Base-by-base conservation (phyloP, 2,329 filamentous ascomycete genomes). In the Penicillium sp. region DNA sequence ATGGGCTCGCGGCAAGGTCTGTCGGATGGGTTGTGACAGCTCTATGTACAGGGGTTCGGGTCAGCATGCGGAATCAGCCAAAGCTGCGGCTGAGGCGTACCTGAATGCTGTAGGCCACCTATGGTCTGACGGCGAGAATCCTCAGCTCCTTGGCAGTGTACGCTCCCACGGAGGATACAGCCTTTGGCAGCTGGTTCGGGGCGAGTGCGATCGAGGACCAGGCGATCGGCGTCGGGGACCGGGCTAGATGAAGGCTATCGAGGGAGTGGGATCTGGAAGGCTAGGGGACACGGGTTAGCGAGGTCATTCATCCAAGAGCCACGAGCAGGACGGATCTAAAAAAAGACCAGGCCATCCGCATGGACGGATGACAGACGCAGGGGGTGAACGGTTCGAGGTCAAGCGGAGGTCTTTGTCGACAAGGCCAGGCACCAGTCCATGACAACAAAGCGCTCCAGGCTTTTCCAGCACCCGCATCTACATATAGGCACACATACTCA, bases 321-420 rank as follows among this genome's bases (percentile, higher is more conserved):
- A 33, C 16, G 19, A 30, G 25, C 16, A 28, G 21, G 21, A 7
- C 13, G 33, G n/a, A n/a, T 39, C 43, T 30, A 43, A 49, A 52
- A 51, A 51, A 53, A 50, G 41, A 46, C 39, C 33, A 42, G 48
- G 47, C 41, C 49, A 47, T 46, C 50, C 46, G 35, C 41, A 45
- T n/a, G 35, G 27, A 32, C 31, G 32, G 36, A 40, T 48, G 45
- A 41, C 43, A 48, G 50, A 53, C 44, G 50, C 48, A 54, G 45
- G 50, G 45, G 39, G 40, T 33, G 33, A 31, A 33, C 34, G 33
- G 33, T 38, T 43, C 33, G 46, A 50, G n/a, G n/a, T n/a, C n/a
- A n/a, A n/a, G n/a, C n/a, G n/a, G n/a, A n/a, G n/a, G n/a, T n/a
- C 45, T 53, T 45, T 40, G 42, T 47, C 31, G 39, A 43, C 45